Conservation (phyloP, 371 early-diverging fungal genomes). For the Mucor lusitanicus region DNA sequence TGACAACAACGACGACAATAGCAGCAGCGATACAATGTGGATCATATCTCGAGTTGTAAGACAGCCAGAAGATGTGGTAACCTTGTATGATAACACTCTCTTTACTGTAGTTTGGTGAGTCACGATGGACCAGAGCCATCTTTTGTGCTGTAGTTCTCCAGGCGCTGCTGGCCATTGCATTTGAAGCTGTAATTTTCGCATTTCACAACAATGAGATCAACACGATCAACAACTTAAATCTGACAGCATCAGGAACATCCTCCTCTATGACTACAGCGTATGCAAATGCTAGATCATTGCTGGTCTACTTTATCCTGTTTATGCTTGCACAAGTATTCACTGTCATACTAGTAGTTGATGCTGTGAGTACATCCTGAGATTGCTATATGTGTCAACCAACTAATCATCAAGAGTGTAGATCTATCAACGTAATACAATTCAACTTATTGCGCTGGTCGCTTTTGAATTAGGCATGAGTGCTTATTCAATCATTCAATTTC, state of each 20-base stretch:
- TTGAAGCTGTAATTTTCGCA: conserved; percentile 46
- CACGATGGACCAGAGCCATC: conserved; percentile 50
- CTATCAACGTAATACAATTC: conserved; percentile 52
- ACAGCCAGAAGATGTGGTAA: not conserved
- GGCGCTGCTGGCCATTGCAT: conserved; percentile 38
- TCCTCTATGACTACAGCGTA: conserved; percentile 22
- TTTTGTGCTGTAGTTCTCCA: conserved; percentile 42
- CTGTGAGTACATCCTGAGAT: conserved; percentile 26
- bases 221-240: conserved; percentile 19
- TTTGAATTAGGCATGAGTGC: conserved; percentile 53
- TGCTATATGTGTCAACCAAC: not conserved
- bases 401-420: conserved; percentile 24
- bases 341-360: conserved; percentile 47
- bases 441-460: conserved; percentile 49
- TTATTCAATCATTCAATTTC: conserved; percentile 51
- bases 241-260: not conserved
- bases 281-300: conserved; percentile 48
- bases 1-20: conserved; percentile 1
- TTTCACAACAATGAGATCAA: conserved; percentile 35
- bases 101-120: conserved; percentile 51
- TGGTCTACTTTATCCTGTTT: conserved; percentile 47
- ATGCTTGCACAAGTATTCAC: conserved; percentile 51
- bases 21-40: conserved; percentile 33
- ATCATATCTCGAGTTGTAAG: conserved; percentile 54
- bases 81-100: not conserved